A percentile compares a stretch with the other conserved stretches of the same genome.
Evolutionary conservation across 108 stramenopile genomes (phyloP).

Genomic region (Seminavis robusta): DNA sequence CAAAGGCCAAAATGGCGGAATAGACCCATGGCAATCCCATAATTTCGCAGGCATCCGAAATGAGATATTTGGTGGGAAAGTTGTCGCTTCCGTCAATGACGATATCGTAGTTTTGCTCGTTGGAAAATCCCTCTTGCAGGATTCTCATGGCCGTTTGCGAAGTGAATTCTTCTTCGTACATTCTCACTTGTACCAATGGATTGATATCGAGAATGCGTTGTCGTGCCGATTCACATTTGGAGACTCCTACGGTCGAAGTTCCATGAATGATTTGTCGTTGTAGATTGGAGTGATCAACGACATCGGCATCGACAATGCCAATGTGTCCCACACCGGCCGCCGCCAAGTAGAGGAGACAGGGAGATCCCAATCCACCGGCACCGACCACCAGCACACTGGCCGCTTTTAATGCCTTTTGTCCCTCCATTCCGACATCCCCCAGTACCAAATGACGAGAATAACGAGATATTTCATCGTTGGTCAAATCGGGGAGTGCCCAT

Average conservation of each 20-base stretch:
- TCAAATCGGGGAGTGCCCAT: no score
- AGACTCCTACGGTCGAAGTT: conserved; percentile 66
- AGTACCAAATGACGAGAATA: conserved; percentile 93
- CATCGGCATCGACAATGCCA: conserved; percentile 92
- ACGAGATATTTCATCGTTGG: conserved; percentile 75
- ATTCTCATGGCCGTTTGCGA: conserved; percentile 67
- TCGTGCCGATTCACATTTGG: conserved; percentile 82
- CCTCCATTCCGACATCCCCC: conserved; percentile 72
- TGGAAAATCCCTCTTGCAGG: conserved; percentile 48
- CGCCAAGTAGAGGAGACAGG: conserved; percentile 90
- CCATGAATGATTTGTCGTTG: conserved; percentile 95
- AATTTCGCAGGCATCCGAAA: conserved; percentile 90
- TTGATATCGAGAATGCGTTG: conserved; percentile 78
- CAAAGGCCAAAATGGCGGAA: conserved; percentile 92
- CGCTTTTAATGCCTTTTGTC: conserved; percentile 71
- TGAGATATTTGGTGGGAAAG: conserved; percentile 94
- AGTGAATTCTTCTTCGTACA: conserved; percentile 76
- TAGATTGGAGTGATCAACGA: conserved; percentile 91
- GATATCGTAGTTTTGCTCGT: conserved; percentile 54
- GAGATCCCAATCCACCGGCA: conserved; percentile 94
- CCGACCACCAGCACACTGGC: conserved; percentile 86
- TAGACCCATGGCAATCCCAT: conserved; percentile 81
- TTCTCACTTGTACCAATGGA: conserved; percentile 67
- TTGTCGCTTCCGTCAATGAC: conserved; percentile 95
- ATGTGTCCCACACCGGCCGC: conserved; percentile 91